These are phyloP conservation scores for Aspergillus neotritici DNA, from an alignment of 2,329 filamentous ascomycete species.

Conservation along the genomic window DNA sequence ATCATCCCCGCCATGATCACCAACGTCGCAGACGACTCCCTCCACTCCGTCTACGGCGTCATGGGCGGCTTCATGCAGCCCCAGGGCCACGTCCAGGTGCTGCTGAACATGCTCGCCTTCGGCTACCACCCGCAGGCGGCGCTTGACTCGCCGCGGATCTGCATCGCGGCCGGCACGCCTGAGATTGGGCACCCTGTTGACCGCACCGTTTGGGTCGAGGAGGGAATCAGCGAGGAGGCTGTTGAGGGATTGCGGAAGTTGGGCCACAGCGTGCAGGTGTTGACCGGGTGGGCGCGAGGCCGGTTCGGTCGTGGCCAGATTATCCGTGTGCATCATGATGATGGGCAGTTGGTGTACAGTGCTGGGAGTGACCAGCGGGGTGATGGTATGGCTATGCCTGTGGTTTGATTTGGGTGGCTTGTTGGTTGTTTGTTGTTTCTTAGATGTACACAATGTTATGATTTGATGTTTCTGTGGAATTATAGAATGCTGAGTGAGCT, in stretches of 20 bases:
- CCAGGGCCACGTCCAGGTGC: slow-evolving; percentile 88
- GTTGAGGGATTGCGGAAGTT: slow-evolving; percentile 61
- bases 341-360: slow-evolving; percentile 70
- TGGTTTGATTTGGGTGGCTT: slow-evolving; percentile 7
- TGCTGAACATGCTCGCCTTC: slow-evolving; percentile 83
- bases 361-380: slow-evolving; percentile 83
- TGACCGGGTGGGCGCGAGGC: slow-evolving; percentile 59
- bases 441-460: background rate
- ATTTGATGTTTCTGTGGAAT: too few species aligned
- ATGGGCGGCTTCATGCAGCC: slow-evolving; percentile 99
- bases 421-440: background rate
- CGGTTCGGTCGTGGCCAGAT: slow-evolving; percentile 85
- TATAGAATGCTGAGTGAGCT: too few species aligned
- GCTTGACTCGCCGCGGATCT: slow-evolving; percentile 85
- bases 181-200: slow-evolving; percentile 55
- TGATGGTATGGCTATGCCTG: slow-evolving; percentile 66
- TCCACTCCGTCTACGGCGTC: slow-evolving; percentile 86
- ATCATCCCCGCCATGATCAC: slow-evolving; percentile 94
- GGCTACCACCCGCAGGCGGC: slow-evolving; percentile 78
- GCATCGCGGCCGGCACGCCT: slow-evolving; percentile 70
- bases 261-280: slow-evolving; percentile 67
- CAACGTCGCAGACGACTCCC: slow-evolving; percentile 62
- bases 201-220: slow-evolving; percentile 69
- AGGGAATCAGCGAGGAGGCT: slow-evolving; percentile 67
- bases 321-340: slow-evolving; percentile 72